Evolutionary conservation across 2,329 filamentous ascomycete species (phyloP).

Genomic region (Pestalotiopsis sp.): DNA sequence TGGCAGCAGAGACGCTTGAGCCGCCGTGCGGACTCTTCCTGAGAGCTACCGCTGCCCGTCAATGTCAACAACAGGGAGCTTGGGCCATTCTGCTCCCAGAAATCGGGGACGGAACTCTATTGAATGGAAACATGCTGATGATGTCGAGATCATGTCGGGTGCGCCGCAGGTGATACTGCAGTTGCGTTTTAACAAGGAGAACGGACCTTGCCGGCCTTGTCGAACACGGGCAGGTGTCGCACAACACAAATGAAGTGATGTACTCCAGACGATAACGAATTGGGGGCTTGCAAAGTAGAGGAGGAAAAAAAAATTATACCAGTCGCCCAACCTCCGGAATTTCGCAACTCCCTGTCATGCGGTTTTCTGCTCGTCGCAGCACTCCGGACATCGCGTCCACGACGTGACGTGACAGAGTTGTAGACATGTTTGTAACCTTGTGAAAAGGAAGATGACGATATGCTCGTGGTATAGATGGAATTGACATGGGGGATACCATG

Average conservation of each 20-base stretch:
- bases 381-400: background rate
- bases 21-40: slow-evolving; percentile 19
- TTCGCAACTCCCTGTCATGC: background rate
- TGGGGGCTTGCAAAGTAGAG: background rate
- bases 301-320: background rate
- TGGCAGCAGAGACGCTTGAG: slow-evolving; percentile 29
- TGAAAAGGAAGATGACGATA: background rate
- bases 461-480: background rate
- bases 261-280: background rate
- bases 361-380: background rate
- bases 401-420: background rate
- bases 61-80: slow-evolving; percentile 8
- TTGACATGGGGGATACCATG: background rate
- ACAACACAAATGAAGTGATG: background rate
- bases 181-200: background rate
- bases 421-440: background rate
- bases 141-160: background rate
- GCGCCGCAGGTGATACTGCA: background rate
- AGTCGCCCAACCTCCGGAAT: background rate
- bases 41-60: background rate
- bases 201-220: background rate
- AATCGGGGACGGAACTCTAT: slow-evolving; percentile 1
- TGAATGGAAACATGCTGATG: background rate
- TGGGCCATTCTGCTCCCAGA: background rate
- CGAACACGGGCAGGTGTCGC: background rate